A percentile compares a stretch with the other conserved stretches of the same genome.
phyloP scores from a whole-genome alignment of 2,329 filamentous ascomycete genomes.

The Periconia sp. region DNA sequence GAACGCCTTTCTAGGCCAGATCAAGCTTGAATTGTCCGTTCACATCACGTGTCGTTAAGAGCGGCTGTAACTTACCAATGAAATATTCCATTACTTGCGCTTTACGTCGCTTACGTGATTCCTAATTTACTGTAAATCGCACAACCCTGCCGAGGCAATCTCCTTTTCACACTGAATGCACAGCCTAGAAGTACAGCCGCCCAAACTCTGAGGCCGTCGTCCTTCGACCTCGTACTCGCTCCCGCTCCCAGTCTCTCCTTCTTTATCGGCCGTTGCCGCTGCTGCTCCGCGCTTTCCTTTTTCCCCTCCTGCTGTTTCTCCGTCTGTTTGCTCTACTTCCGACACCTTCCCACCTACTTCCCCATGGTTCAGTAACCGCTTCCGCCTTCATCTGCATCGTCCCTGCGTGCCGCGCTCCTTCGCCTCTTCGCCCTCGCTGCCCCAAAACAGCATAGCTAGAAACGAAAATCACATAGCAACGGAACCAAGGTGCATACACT shows the following conservation, averaged over 20 bases:
- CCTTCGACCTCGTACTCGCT: too few species aligned
- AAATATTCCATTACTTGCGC: too few species aligned
- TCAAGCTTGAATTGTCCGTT: too few species aligned
- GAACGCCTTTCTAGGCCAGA: too few species aligned
- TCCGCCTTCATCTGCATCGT: not conserved
- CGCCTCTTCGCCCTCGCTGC: not conserved
- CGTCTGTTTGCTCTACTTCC: not conserved
- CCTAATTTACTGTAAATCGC: too few species aligned
- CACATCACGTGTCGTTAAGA: too few species aligned
- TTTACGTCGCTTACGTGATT: too few species aligned
- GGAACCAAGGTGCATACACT: slow-evolving; percentile 25
- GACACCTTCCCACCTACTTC: not conserved
- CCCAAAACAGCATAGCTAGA: not conserved
- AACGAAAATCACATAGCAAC: slow-evolving; percentile 25
- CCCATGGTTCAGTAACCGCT: not conserved
- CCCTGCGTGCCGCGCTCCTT: not conserved
- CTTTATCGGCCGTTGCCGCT: not conserved
- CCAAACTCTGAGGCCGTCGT: too few species aligned
- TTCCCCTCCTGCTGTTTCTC: not conserved
- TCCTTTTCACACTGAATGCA: too few species aligned
- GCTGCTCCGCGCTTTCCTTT: not conserved
- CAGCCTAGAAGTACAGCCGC: too few species aligned
- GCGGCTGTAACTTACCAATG: too few species aligned
- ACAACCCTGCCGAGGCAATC: too few species aligned
- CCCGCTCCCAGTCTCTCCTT: not conserved